These are phyloP conservation scores for Triticum dicoccoides DNA, from an alignment of 176 grass and related monocot species.

Conservation along the genomic window DNA sequence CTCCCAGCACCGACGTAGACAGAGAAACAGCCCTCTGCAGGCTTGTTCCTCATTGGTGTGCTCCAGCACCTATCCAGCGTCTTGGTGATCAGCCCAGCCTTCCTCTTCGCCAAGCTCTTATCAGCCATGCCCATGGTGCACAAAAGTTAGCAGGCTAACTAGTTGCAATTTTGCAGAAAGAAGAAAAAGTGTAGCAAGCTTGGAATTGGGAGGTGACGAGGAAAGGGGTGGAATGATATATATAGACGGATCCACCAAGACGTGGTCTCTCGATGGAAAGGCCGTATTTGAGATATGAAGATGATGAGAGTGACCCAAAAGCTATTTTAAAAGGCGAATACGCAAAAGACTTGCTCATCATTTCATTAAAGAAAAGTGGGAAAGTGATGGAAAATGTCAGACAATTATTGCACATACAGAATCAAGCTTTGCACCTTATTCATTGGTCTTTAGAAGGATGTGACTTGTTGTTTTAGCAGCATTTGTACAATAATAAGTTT, in stretches of 20 bases:
- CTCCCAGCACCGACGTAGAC: constrained; percentile 45
- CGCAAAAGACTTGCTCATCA: neutral
- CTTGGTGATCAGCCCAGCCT: constrained; percentile 39
- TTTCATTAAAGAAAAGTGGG: neutral
- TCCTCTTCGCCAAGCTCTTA: constrained; percentile 5
- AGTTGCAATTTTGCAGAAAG: neutral
- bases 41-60: neutral
- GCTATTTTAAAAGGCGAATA: neutral
- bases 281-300: neutral
- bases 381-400: neutral
- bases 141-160: neutral
- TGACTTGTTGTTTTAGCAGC: neutral
- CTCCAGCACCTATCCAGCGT: constrained; percentile 49
- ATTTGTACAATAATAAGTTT: neutral
- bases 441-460: neutral
- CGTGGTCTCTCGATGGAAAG: neutral
- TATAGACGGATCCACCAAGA: neutral
- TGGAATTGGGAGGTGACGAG: neutral
- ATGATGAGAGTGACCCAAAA: neutral
- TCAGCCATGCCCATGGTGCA: constrained; percentile 1
- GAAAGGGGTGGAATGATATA: neutral
- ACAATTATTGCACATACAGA: constrained; percentile 13
- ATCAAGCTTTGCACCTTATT: neutral
- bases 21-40: constrained; percentile 36
- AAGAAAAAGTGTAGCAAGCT: neutral